Evolutionary conservation across 1,139 yeast species (phyloP).

Genomic region (Geotrichum restrictum): DNA sequence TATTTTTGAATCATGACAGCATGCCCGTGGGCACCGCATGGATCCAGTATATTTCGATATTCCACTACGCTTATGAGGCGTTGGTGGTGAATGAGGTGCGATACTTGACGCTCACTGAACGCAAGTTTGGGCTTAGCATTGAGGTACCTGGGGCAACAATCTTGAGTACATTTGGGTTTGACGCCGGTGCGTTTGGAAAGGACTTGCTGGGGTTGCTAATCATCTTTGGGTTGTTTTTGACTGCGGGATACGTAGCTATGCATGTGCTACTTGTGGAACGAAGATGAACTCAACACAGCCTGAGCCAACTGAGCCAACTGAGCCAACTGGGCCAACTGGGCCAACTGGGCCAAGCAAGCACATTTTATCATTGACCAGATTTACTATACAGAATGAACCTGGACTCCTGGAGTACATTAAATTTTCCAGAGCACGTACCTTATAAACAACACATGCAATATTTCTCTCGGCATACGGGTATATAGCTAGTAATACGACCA

Average conservation of each 20-base stretch:
- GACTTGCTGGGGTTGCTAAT: constrained; percentile 57
- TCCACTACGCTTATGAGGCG: constrained; percentile 95
- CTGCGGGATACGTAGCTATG: constrained; percentile 70
- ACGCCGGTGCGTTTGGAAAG: constrained; percentile 66
- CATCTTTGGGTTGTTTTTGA: constrained; percentile 47
- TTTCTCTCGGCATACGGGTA: too few species aligned
- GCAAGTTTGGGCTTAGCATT: constrained; percentile 85
- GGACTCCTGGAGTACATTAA: too few species aligned
- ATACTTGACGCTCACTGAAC: constrained; percentile 75
- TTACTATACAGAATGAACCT: too few species aligned
- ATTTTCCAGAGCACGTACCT: too few species aligned
- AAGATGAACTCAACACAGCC: neutral
- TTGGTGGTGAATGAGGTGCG: constrained; percentile 90
- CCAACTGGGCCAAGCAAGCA: too few species aligned
- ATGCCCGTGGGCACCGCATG: constrained; percentile 68
- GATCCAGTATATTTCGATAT: constrained; percentile 80
- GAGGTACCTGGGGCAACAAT: constrained; percentile 99
- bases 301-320: too few species aligned
- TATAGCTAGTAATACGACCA: too few species aligned
- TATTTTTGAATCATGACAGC: constrained; percentile 78
- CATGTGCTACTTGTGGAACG: constrained; percentile 67
- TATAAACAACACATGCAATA: too few species aligned
- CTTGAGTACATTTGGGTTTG: constrained; percentile 88
- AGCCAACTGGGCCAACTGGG: too few species aligned
- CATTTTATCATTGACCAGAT: too few species aligned